Base-by-base conservation (phyloP, 257 asterid species). In the Voacanga thouarsii region DNA sequence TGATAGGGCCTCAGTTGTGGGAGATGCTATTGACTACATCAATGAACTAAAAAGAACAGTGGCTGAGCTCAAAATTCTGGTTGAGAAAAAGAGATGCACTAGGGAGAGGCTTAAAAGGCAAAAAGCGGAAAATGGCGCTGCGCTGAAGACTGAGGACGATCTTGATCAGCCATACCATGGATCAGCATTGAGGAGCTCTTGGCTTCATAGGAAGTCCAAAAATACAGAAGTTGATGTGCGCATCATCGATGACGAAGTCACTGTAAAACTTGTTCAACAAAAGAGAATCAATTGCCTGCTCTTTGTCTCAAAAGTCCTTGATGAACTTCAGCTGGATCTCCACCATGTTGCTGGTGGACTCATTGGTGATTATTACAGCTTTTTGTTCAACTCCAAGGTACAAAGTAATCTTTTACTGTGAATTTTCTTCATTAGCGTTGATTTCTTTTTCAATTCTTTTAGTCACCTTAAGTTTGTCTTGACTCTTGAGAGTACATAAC, bases 271-370 rank as follows among this genome's bases (percentile, higher is more conserved):
- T 47, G 96, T 95, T 70, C 99, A 95, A 63, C 96, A 95, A 68
- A 95, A 90, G 94, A 89, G 92, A 65, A 86, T 93, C 78, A 95
- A 93, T 55, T 91, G 99, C 72, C 59, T 95, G 66, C 81, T 92
- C 30, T 86, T 82, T 39, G 98, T 89, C 6, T 91, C 98, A 6
- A 95, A 86, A 82, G 92, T 85, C 56, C 91, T 95, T 49, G 96
- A 95, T 83, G 96, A 93, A 39, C 91, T 95, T 78, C 95, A 92
- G 80, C 84, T 95, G 8, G 97, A 93, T 86, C 93, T 93, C 43
- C 94, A 91, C 64, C 96, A 95, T 85, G 97, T 95, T 82, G 97
- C 96, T 30, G 98, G 97, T 3, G 99, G 99, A 14, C 90, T 95
- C 9, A 90, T 91, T 63, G 99, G 98, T 5, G 97, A 95, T 79